Conservation (phyloP, 129 eudicot species). For the Tanacetum coccineum region DNA sequence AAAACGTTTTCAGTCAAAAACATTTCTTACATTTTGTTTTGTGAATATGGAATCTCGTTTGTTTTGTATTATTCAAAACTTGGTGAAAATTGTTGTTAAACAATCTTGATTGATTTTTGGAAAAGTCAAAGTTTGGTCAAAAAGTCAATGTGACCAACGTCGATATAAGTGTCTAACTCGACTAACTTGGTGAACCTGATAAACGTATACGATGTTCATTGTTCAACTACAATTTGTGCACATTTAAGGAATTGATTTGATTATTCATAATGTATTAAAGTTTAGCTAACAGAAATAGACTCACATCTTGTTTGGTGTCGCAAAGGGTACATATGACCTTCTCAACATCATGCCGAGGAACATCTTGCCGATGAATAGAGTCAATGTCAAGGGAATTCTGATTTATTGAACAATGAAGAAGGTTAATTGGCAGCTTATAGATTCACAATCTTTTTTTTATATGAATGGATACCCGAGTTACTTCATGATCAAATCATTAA, state of each 20-base stretch:
- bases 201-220: not conserved
- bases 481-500: not conserved
- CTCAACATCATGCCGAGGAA: conserved; percentile 70
- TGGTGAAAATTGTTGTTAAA: too few relatives aligned
- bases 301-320: conserved; percentile 75
- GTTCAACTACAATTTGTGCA: not conserved
- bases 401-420: conserved; percentile 5
- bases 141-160: too few relatives aligned
- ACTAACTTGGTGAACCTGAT: conserved; percentile 74
- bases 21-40: too few relatives aligned
- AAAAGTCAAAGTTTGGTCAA: too few relatives aligned
- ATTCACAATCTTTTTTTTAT: not conserved
- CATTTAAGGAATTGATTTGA: not conserved
- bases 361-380: conserved; percentile 53
- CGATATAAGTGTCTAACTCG: too few relatives aligned
- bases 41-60: too few relatives aligned
- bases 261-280: not conserved
- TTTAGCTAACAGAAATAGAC: conserved; percentile 29
- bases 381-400: conserved; percentile 65
- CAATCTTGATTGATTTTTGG: too few relatives aligned
- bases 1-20: too few relatives aligned
- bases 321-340: conserved; percentile 75
- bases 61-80: too few relatives aligned
- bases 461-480: not conserved
- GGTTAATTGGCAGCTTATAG: conserved; percentile 10